These are phyloP conservation scores for Amanita phalloides DNA, from an alignment of 768 basidiomycete genomes.

Conservation along the genomic window DNA sequence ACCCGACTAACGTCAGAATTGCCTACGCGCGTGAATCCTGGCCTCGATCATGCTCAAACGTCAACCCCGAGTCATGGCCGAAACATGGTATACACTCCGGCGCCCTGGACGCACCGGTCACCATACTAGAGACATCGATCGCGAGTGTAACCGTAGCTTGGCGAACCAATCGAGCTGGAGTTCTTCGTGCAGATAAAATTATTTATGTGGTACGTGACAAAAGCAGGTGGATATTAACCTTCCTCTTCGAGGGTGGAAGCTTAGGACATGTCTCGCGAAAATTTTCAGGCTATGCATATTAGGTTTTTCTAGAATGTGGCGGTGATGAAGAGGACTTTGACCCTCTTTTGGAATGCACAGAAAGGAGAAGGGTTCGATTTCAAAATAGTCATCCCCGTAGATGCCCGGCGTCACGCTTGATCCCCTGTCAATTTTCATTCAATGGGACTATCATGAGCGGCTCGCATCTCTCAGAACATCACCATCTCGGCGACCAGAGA, in stretches of 20 bases:
- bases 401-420: not conserved
- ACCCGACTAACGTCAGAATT: conserved; percentile 5
- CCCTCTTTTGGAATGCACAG: not conserved
- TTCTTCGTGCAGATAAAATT: not conserved
- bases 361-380: not conserved
- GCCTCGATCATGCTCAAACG: conserved; percentile 2
- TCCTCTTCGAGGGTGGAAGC: not conserved
- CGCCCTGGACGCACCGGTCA: not conserved
- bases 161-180: not conserved
- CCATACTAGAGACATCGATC: not conserved
- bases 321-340: not conserved
- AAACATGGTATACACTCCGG: not conserved
- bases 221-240: not conserved
- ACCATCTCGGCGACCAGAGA: not conserved
- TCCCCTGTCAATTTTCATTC: not conserved
- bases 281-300: not conserved
- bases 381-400: not conserved
- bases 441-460: not conserved
- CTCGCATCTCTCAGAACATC: not conserved
- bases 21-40: not conserved
- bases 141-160: not conserved
- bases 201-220: not conserved
- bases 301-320: not conserved
- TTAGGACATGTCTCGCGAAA: not conserved
- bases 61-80: conserved; percentile 1